phyloP scores from a whole-genome alignment of 2,329 filamentous ascomycete genomes.

The Ophiostoma quercus region DNA sequence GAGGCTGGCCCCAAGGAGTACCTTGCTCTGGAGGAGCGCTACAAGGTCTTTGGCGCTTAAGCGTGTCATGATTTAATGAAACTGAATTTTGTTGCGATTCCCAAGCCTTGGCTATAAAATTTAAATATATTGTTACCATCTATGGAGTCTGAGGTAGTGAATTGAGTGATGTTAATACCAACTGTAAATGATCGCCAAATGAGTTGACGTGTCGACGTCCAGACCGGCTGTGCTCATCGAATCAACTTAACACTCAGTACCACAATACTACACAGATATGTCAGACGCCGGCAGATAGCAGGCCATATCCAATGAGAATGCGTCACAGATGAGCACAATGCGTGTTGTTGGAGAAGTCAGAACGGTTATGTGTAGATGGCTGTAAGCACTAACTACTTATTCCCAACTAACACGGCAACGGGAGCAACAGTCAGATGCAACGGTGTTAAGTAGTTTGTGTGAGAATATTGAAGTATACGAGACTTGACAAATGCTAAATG shows the following conservation, averaged over 20 bases:
- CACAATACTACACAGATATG: no score
- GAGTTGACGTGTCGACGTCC: no score
- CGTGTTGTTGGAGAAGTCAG: no score
- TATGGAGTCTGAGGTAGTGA: background rate
- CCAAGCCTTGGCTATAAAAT: background rate
- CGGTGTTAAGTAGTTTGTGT: background rate
- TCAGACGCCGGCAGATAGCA: no score
- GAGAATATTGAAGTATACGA: background rate
- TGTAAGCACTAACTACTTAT: background rate
- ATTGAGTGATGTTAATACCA: no score
- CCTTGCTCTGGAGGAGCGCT: conserved; percentile 58
- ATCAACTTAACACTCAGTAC: no score
- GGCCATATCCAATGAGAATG: no score
- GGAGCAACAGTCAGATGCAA: background rate
- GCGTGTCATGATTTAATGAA: background rate
- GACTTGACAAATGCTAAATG: background rate
- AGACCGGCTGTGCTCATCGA: no score
- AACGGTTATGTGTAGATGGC: background rate
- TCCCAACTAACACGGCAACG: background rate
- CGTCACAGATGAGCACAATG: no score
- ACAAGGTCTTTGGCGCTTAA: conserved; percentile 59
- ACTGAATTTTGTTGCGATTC: background rate
- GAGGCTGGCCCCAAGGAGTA: conserved; percentile 59
- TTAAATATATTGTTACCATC: background rate
- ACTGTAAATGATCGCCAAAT: no score